Evolutionary conservation across 2,329 filamentous ascomycete species (phyloP), one percentile per base, ranked within the genome.

Genomic region (Leptosphaerulina australis): DNA sequence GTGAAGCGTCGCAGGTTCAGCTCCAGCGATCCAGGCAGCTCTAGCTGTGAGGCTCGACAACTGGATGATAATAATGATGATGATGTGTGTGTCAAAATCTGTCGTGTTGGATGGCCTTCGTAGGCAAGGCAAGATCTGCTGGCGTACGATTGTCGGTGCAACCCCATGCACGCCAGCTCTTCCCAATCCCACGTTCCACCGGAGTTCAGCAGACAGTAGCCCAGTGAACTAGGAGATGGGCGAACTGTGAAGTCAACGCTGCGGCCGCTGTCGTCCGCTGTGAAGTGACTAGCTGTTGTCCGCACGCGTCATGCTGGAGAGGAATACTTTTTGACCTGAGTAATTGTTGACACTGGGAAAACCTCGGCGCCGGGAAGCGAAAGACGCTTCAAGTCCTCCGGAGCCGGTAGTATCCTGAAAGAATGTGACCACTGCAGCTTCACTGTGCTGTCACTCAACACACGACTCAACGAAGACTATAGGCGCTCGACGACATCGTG

Each of bases 171-270:
- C 40, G 43, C 56, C 43, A 46, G 41, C 24, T 45, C 28, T 47
- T 33, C 58, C 55, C 48, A 58, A 46, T 56, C 52, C 50, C 50
- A 56, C 52, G 50, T 55, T 53, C 35, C 59, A 56, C 57, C 31
- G 31, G 22, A 36, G 20, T 22, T 29, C 30, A 28, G 28, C 29
- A 15, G 28, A 15, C 31, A 11, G 36, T 46, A 51, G 48, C 41
- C 36, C 29, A 14, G 35, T 35, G 18, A 30, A 22, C 48, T 31
- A 43, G 40, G 17, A 30, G 15, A 24, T 29, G 36, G 31, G 36
- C 48, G 12, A 40, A 41, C 29, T 15, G 34, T 35, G 47, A 46
- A 31, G 48, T 45, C 48, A 41, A 41, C 36, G 41, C 26, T 34
- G 22, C 40, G 40, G 29, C 18, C 36, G 38, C 37, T 28, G 29